Evolutionary conservation across 2,329 filamentous ascomycete genomes (phyloP).

Genomic region (Penicillium psychrosexuale): DNA sequence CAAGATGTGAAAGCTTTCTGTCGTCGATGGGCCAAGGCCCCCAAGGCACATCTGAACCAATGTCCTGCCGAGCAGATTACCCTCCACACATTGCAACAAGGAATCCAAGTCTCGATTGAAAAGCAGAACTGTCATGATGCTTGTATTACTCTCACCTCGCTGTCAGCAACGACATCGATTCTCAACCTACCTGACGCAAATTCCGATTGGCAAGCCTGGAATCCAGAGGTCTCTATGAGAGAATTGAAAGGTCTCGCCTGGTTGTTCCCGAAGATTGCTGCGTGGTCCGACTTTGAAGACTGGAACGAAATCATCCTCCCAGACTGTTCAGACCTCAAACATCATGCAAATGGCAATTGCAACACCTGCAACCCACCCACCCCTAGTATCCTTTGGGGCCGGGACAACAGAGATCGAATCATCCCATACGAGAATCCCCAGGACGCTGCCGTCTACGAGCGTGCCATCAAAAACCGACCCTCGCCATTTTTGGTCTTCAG

Average conservation of each 20-base stretch:
- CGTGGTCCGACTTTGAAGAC: slow-evolving; percentile 24
- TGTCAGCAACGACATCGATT: slow-evolving; percentile 19
- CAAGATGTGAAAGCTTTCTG: slow-evolving; percentile 30
- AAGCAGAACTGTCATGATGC: slow-evolving; percentile 29
- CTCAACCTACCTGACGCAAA: slow-evolving; percentile 17
- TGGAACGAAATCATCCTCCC: slow-evolving; percentile 27
- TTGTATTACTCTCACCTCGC: slow-evolving; percentile 32
- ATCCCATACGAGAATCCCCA: slow-evolving; percentile 52
- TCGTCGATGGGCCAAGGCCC: slow-evolving; percentile 28
- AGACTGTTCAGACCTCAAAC: not conserved
- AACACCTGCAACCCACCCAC: slow-evolving; percentile 32
- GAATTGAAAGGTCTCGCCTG: slow-evolving; percentile 31
- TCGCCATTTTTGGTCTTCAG: slow-evolving; percentile 43
- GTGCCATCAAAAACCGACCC: slow-evolving; percentile 49
- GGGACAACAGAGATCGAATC: slow-evolving; percentile 29
- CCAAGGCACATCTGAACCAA: slow-evolving; percentile 20
- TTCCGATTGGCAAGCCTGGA: slow-evolving; percentile 27
- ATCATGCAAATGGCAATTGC: slow-evolving; percentile 18
- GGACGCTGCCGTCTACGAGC: slow-evolving; percentile 52
- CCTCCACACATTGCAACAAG: slow-evolving; percentile 22
- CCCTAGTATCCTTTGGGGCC: slow-evolving; percentile 35
- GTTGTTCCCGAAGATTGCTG: slow-evolving; percentile 31
- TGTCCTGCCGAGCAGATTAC: slow-evolving; percentile 19
- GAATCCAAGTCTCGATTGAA: slow-evolving; percentile 12
- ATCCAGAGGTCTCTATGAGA: slow-evolving; percentile 27